Percentiles rank a stretch among this genome's conserved stretches.
Conservation (phyloP, 768 basidiomycete genomes). For the Albatrellus ellisii region DNA sequence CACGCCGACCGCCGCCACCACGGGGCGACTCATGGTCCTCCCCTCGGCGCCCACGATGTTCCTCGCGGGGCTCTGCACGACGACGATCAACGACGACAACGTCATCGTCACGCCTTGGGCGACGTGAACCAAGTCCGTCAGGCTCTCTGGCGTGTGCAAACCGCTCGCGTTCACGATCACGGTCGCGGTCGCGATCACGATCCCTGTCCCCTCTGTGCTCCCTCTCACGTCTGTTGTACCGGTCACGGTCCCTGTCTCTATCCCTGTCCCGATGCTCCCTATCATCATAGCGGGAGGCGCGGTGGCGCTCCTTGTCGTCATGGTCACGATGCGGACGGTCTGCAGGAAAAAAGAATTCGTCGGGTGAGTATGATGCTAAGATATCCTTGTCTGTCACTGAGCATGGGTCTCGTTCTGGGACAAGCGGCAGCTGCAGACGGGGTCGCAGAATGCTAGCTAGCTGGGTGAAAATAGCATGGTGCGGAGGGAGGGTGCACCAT, state of each 20-base stretch:
- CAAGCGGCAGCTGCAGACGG: constrained; percentile 11
- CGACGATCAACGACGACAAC: too few species aligned
- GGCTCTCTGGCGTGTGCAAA: constrained; percentile 15
- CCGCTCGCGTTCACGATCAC: constrained; percentile 19
- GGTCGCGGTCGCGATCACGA: constrained; percentile 30
- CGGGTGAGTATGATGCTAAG: constrained; percentile 12
- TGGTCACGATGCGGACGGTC: constrained; percentile 14
- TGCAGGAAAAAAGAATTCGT: constrained; percentile 10
- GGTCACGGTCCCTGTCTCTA: constrained; percentile 25
- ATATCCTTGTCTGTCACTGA: constrained; percentile 7
- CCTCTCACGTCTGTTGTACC: constrained; percentile 27
- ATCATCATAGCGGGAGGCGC: constrained; percentile 18
- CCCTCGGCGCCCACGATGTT: constrained; percentile 22
- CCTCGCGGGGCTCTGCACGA: constrained; percentile 21
- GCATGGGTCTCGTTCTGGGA: constrained; percentile 8
- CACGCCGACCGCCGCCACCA: constrained; percentile 31
- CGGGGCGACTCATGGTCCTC: constrained; percentile 21
- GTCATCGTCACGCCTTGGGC: constrained; percentile 27
- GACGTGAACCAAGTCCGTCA: constrained; percentile 14
- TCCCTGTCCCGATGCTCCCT: constrained; percentile 17
- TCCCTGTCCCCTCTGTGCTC: constrained; percentile 34
- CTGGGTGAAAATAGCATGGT: constrained; percentile 11
- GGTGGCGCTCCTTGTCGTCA: constrained; percentile 16
- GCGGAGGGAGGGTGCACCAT: constrained; percentile 15
- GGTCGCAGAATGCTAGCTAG: constrained; percentile 15